Evolutionary conservation across 768 basidiomycete genomes (phyloP).

Genomic region (Botryobasidium botryosum): DNA sequence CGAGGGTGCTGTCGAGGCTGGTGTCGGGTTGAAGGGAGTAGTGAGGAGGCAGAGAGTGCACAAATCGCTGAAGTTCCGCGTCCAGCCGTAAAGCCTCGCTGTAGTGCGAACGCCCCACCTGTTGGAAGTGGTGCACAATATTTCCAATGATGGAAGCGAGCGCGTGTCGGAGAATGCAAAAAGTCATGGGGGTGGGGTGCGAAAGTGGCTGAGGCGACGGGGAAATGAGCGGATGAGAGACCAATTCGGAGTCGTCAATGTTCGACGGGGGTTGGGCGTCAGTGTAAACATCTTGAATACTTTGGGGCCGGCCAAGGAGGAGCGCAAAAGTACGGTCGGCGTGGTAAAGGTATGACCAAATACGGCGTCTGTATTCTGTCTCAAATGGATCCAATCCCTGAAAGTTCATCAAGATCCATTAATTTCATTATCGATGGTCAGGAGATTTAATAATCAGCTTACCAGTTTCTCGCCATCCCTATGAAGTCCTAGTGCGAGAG

Average conservation of each 20-base stretch:
- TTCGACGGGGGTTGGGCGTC: slow-evolving; percentile 66
- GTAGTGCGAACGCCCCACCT: slow-evolving; percentile 66
- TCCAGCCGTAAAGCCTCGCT: slow-evolving; percentile 68
- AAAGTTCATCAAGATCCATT: too few species aligned
- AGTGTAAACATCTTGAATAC: slow-evolving; percentile 74
- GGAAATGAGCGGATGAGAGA: slow-evolving; percentile 3
- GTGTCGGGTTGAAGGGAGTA: slow-evolving; percentile 62
- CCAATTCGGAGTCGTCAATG: slow-evolving; percentile 31
- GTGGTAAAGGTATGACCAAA: slow-evolving; percentile 72
- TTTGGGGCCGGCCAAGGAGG: slow-evolving; percentile 68
- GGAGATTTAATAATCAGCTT: slow-evolving; percentile 15
- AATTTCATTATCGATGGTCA: neutral
- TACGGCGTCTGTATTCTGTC: slow-evolving; percentile 75
- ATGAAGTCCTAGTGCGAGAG: slow-evolving; percentile 84
- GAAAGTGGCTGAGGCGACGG: slow-evolving; percentile 22
- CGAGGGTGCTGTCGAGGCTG: slow-evolving; percentile 47
- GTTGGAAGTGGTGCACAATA: slow-evolving; percentile 87
- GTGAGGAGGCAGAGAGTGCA: slow-evolving; percentile 59
- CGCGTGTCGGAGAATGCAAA: slow-evolving; percentile 69
- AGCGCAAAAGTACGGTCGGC: slow-evolving; percentile 86
- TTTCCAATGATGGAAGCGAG: slow-evolving; percentile 74
- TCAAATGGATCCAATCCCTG: slow-evolving; percentile 58
- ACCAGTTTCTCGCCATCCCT: slow-evolving; percentile 76
- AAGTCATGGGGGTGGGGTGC: slow-evolving; percentile 69
- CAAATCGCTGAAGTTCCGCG: slow-evolving; percentile 65